Evolutionary conservation across 2,329 filamentous ascomycete genomes (phyloP).

Genomic region (Pyricularia sp.): DNA sequence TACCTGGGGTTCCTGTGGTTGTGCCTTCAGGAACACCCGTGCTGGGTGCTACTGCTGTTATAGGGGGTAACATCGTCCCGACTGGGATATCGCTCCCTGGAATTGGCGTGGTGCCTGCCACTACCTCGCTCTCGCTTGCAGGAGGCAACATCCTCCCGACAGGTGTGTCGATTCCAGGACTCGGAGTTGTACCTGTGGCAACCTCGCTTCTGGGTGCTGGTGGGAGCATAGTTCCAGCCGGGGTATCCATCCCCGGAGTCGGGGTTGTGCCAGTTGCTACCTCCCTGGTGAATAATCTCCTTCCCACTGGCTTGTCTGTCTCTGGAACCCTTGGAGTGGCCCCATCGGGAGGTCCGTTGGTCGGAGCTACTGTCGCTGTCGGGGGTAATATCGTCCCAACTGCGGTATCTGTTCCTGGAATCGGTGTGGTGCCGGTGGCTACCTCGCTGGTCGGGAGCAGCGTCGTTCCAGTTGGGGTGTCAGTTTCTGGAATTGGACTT

Average conservation of each 20-base stretch:
- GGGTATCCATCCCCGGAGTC: no score
- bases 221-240: neutral
- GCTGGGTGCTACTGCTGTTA: neutral
- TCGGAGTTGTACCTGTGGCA: neutral
- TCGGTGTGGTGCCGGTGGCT: neutral
- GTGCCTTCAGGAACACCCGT: neutral
- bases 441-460: neutral
- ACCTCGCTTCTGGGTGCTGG: neutral
- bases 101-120: no score
- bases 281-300: neutral
- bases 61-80: neutral
- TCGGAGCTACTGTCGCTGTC: neutral
- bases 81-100: no score
- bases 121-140: no score
- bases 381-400: neutral
- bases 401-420: neutral
- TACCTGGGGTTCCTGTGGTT: neutral
- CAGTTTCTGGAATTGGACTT: neutral
- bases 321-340: neutral
- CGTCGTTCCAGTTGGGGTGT: neutral
- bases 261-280: neutral
- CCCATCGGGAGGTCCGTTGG: neutral
- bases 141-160: no score
- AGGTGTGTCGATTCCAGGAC: no score
- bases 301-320: neutral